These are phyloP conservation scores for Acanthamoeba rhysodes DNA, from an alignment of 208 protist genomes.

Conservation along the genomic window DNA sequence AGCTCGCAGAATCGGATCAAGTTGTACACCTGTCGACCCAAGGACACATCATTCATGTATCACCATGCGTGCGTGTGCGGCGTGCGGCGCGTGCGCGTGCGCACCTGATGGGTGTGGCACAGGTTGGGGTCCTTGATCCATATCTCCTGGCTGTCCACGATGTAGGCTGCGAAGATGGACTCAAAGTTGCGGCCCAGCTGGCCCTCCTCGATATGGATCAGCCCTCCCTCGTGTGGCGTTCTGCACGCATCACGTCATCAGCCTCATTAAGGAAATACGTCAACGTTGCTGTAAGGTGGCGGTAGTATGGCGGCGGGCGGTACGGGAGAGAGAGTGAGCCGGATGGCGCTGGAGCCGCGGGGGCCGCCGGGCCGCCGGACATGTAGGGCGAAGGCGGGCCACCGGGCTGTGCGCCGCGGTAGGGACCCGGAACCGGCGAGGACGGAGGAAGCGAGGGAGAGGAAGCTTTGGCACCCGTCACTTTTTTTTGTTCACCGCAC, in stretches of 20 bases:
- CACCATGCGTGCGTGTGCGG: neutral
- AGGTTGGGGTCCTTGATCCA: neutral
- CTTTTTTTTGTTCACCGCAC: too few species aligned
- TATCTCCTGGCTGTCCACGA: conserved; percentile 7
- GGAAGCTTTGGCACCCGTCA: neutral
- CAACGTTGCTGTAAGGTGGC: too few species aligned
- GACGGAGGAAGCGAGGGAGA: neutral
- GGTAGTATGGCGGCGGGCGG: too few species aligned
- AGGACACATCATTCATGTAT: neutral
- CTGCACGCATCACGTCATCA: neutral
- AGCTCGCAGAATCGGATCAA: conserved; percentile 49
- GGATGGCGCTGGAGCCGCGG: neutral
- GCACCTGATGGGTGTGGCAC: neutral
- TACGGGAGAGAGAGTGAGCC: neutral
- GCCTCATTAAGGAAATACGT: too few species aligned
- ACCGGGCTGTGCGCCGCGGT: neutral
- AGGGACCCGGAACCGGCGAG: neutral
- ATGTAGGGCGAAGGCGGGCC: neutral
- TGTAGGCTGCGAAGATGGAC: conserved; percentile 26
- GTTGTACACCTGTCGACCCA: conserved; percentile 2
- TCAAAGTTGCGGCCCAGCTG: conserved; percentile 37
- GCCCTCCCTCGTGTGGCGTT: neutral
- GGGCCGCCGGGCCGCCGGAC: neutral
- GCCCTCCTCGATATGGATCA: conserved; percentile 50
- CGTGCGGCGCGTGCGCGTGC: too few species aligned